Evolutionary conservation across 2,329 filamentous ascomycete genomes (phyloP), one percentile per base, ranked within the genome.

Genomic region (Sphaerulina musiva): DNA sequence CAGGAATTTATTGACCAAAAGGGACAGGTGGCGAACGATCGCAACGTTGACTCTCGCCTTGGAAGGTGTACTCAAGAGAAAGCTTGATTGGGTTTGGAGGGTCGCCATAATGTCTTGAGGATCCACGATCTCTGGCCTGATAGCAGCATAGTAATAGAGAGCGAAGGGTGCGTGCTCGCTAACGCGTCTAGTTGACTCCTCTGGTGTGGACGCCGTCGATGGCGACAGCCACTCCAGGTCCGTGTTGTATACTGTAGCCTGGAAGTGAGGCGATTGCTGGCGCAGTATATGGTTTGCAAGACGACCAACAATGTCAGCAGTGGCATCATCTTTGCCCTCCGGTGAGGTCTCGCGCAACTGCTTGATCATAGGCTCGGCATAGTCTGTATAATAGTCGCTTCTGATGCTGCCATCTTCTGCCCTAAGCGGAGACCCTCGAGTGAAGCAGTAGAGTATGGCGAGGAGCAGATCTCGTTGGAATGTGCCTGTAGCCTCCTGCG

Each of bases 401-500:
- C 66, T 66, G 11, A 74, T 66, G 0, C 66, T 55, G 20, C 64
- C 70, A 12, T 72, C 68, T 64, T 78, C 62, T 31, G 39, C 58
- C 29, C 82, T 74, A 44, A 77, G 78, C 0, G 69, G 66, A 14
- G 62, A 58, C 12, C 79, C 78, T 60, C 78, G 74, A 29, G 76
- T 76, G 68, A 86, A 78, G 2, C 81, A 79, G 66, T 82, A 84
- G 2, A 85, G 71, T 46, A 85, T 72, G 1, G 82, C 83, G 23
- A 81, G 74, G 2, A 86, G 70, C 4, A 86, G 75, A 6, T 80
- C 78, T 20, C 75, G 72, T n/a, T 82, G 74, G 62, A 85, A 86
- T 3, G 70, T 69, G 6, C 75, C 71, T 10, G 77, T 74, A 3
- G 76, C 73, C 31, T 73, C 69, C 58, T 78, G 78, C 53, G 78